Base-by-base conservation (phyloP, 495 filamentous ascomycete species). In the Daldinia vernicosa region DNA sequence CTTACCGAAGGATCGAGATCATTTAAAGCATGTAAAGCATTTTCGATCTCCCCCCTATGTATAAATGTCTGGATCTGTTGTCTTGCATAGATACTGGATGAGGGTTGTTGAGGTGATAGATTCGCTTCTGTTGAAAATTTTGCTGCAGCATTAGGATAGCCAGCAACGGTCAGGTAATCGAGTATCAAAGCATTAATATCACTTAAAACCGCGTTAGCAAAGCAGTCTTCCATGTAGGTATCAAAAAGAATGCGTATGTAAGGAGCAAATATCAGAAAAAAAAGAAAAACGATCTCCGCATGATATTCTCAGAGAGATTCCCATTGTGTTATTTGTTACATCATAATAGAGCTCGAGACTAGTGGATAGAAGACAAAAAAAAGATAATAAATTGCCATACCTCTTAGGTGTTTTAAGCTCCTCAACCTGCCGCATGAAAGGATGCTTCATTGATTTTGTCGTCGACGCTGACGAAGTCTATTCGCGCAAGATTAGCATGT, bases 251-350 rank as follows among this genome's bases (percentile, higher is more conserved):
- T 39, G 56, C 54, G 70, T 27, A 66, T 33, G 58, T 45, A 57
- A 40, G 60, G 60, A 28, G 53, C 32, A 71, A 67, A 24, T 67
- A 24, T 60, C 68, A 82, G 91, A 88, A 93, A 89, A 88, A 88
- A 81, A 88, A 89, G 92, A 75, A 72, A 76, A 83, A 84, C 84
- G 77, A 90, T 94, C 92, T 98, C 95, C 89, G 89, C 95, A 98
- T 82, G 77, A 71, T 83, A 78, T 85, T 91, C 83, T 99, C 91
- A 89, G 95, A 99, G 95, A 99, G 95, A 99, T 99, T 99, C 96
- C 95, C 95, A 98, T 95, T 95, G 95, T 95, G 89, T 89, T 84
- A 85, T 84, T 83, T 79, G 77, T 86, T 87, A 57, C 95, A 98
- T 98, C 93, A 95, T 95, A 55, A 79, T 69, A 80, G 69, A 63